These are phyloP conservation scores for Moringa oleifera DNA, from an alignment of 345 rosid species.

Conservation along the genomic window DNA sequence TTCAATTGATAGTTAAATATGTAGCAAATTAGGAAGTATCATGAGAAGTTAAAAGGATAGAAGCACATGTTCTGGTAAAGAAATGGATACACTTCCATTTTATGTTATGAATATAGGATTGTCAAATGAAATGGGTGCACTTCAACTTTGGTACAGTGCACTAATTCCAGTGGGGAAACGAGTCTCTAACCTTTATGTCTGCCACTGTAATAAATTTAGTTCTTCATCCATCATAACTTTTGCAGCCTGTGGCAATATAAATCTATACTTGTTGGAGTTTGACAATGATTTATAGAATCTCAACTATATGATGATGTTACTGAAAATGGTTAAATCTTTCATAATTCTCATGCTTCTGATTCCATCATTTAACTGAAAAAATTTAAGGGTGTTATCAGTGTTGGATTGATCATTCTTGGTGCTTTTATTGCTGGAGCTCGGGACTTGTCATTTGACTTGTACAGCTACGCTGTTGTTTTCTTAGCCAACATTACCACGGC, in stretches of 20 bases:
- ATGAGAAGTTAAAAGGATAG: background rate
- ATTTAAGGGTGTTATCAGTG: conserved; percentile 66
- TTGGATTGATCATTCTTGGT: conserved; percentile 81
- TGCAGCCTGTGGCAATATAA: too few species aligned
- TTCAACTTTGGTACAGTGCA: background rate
- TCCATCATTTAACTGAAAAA: conserved; percentile 37
- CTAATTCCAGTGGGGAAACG: background rate
- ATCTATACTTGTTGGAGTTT: conserved; percentile 1
- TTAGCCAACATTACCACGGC: conserved; percentile 86
- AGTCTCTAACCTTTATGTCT: background rate
- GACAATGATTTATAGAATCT: conserved; percentile 8
- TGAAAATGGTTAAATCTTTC: conserved; percentile 1
- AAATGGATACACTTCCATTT: background rate
- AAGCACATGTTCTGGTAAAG: background rate
- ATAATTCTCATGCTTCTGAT: conserved; percentile 25
- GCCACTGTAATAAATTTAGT: background rate
- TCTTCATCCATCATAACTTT: background rate
- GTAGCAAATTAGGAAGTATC: too few species aligned
- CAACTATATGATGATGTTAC: background rate
- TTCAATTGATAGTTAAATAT: background rate
- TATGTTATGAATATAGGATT: background rate
- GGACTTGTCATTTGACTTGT: conserved; percentile 87
- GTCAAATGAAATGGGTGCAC: background rate
- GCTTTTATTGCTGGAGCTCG: conserved; percentile 96
- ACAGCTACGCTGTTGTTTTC: conserved; percentile 88